Base-by-base conservation (phyloP, 192 early-diverging fungal genomes). In the Phlyctochytrium bullatum region DNA sequence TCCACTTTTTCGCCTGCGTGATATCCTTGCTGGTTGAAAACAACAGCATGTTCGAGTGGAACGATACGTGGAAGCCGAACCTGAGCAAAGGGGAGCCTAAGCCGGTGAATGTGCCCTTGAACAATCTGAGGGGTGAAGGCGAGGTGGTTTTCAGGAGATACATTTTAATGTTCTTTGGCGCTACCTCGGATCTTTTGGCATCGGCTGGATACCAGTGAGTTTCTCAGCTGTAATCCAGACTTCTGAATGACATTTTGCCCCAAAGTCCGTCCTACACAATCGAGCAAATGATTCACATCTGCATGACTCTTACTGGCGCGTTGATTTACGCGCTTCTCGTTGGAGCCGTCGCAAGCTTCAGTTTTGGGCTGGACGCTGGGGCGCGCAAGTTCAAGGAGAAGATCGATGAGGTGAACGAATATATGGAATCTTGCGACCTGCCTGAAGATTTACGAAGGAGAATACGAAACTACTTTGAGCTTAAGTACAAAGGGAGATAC, bases 401-500 rank as follows among this genome's bases (percentile, higher is more conserved):
- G 62, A 24, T 78, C 25, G 78, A 75, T 52, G 77, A 80, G 57
- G 64, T 76, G 3, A 76, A 53, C 65, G 75, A 80, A 57, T 80
- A 75, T 58, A 67, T 80, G 75, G 52, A 31, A 29, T 60, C 54
- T 36, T 77, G 71, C 34, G 16, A 47, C 1, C 24, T 78, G 14
- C 54, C 54, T 6, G 10, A 6, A 25, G 12, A 57, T 25, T 14
- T 57, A 6, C 12, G 27, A 25, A 27, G 27, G 10, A 54, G 65
- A 35, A 61, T 82, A 25, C 32, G 24, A 29, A 16, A 66, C 16
- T 79, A 69, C 62, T 84, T 64, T 57, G 47, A 73, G 17, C 62
- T 80, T 47, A 80, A 80, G 52, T 83, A 83, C 63, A 57, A 71
- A 2, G 76, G 76, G 30, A 80, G 79, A 40, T 76, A 67, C 50